Evolutionary conservation across 805 yeast species (phyloP).

Genomic region (Wickerhamomyces alni): DNA sequence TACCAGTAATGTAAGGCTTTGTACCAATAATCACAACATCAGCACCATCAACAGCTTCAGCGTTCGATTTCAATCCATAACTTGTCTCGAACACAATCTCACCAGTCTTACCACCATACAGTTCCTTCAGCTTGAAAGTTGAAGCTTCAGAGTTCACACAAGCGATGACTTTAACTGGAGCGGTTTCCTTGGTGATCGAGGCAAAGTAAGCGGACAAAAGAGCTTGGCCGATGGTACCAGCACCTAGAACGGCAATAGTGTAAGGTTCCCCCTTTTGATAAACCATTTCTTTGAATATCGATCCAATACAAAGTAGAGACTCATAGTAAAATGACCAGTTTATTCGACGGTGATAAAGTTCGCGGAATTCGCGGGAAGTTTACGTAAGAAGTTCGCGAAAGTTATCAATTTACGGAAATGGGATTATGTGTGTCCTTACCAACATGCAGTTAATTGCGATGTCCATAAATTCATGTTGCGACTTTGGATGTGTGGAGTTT

Average conservation of each 20-base stretch:
- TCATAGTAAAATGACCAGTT: too few relatives aligned
- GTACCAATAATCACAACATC: slow-evolving; percentile 77
- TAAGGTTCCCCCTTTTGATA: slow-evolving; percentile 23
- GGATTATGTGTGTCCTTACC: too few relatives aligned
- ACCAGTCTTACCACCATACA: slow-evolving; percentile 31
- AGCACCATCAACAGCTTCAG: slow-evolving; percentile 53
- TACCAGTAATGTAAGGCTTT: slow-evolving; percentile 76
- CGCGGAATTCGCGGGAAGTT: too few relatives aligned
- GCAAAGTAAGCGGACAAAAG: slow-evolving; percentile 73
- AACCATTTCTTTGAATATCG: slow-evolving; percentile 2
- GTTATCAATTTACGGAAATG: too few relatives aligned
- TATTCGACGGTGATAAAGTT: too few relatives aligned
- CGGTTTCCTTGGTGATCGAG: slow-evolving; percentile 32
- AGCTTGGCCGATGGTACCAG: slow-evolving; percentile 96
- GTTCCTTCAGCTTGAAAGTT: slow-evolving; percentile 39
- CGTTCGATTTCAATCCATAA: slow-evolving; percentile 41
- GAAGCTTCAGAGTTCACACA: slow-evolving; percentile 59
- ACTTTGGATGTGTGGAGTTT: too few relatives aligned
- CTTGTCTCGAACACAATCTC: slow-evolving; percentile 48
- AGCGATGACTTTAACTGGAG: slow-evolving; percentile 72
- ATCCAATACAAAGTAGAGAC: too few relatives aligned
- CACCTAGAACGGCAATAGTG: slow-evolving; percentile 77
- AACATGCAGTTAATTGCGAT: too few relatives aligned
- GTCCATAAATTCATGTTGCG: too few relatives aligned
- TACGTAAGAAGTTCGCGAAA: too few relatives aligned